phyloP scores from a whole-genome alignment of 2,329 filamentous ascomycete genomes.

The Delphinella strobiligena region DNA sequence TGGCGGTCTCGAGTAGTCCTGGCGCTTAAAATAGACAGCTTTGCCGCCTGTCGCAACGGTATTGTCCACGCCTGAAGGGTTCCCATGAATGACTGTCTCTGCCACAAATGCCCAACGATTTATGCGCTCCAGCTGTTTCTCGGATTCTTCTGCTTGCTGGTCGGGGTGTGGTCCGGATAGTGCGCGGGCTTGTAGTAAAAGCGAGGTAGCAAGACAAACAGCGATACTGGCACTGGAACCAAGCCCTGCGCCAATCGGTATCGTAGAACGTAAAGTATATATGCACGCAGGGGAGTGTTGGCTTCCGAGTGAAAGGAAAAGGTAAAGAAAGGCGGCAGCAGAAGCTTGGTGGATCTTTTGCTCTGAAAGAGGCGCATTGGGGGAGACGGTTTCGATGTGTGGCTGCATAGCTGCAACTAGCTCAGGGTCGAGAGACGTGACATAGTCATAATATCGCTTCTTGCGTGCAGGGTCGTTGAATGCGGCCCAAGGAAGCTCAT shows the following conservation, averaged over 20 bases:
- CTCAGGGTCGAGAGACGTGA: conserved; percentile 68
- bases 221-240: conserved; percentile 91
- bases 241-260: conserved; percentile 82
- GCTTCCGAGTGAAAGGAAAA: conserved; percentile 78
- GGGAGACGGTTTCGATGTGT: conserved; percentile 60
- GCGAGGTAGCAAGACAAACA: conserved; percentile 73
- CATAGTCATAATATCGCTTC: conserved; percentile 83
- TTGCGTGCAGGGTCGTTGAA: conserved; percentile 78
- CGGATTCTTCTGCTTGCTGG: conserved; percentile 77
- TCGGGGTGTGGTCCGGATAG: conserved; percentile 85
- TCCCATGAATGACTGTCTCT: conserved; percentile 95
- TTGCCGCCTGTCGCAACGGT: conserved; percentile 90
- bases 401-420: conserved; percentile 72
- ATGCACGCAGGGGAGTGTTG: conserved; percentile 68
- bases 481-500: conserved; percentile 72
- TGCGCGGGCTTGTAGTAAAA: conserved; percentile 78
- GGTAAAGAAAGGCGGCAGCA: conserved; percentile 78
- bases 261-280: conserved; percentile 85
- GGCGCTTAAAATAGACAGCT: conserved; percentile 79
- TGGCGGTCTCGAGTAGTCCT: conserved; percentile 64
- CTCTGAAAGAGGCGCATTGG: conserved; percentile 50
- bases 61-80: conserved; percentile 93
- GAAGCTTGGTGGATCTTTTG: conserved; percentile 78
- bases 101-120: conserved; percentile 96
- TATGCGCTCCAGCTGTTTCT: conserved; percentile 83